Evolutionary conservation across 2,329 filamentous ascomycete species (phyloP), one percentile per base, ranked within the genome.

Genomic region (Xylaria digitata): DNA sequence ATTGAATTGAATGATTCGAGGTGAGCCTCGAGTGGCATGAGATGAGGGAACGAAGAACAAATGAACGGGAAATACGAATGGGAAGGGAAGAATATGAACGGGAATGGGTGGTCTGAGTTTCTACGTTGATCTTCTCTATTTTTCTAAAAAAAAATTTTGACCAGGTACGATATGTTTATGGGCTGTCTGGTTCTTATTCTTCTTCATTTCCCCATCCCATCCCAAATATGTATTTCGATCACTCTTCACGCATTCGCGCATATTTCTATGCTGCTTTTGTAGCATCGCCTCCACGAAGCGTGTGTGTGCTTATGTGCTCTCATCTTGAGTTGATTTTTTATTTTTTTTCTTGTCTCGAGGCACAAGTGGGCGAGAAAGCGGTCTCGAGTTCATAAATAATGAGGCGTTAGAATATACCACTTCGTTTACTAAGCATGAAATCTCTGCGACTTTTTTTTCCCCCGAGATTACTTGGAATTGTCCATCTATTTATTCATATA

Each of bases 381-480:
- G 37, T 60, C 48, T 40, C 40, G 15, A 43, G 54, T 68, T 46
- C 32, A 65, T 68, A 63, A 65, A 66, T 69, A 66, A 67, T 61
- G 63, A 69, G 67, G 63, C 63, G 63, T 63, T 68, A 60, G 49
- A 63, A 66, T 66, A 66, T 68, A 66, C 63, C 63, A 66, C 37
- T 62, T 66, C 49, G 23, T 46, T 65, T 65, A 7, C 21, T 30
- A 23, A 45, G 19, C 34, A 53, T 61, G 34, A 32, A 55, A 4
- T 52, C n/a, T 21, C 7, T 19, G 37, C 8, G 40, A 15, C 4
- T 40, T 37, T 37, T 9, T 9, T 9, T 37, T 37, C 8, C 2
- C 8, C 8, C 7, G n/a, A 40, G 32, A 2, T 53, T 53, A 21
- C 30, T 21, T 52, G 15, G 3, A 2, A 1, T n/a, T 21, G 5